Conservation (phyloP, 2,329 filamentous ascomycete species). For the Ceratocystis cacaofunesta region DNA sequence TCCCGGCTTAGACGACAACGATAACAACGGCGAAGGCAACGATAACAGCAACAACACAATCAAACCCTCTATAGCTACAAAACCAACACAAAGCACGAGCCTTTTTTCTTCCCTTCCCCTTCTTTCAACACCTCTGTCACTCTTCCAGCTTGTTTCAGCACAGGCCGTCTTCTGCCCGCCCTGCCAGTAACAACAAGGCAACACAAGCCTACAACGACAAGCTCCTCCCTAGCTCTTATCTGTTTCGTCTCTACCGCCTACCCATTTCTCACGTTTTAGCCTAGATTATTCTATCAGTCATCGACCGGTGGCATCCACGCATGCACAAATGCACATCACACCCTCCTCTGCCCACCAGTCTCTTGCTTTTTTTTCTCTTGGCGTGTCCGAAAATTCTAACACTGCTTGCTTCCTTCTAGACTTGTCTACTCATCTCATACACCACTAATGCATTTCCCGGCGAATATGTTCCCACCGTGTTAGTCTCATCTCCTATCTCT, state of each 20-base stretch:
- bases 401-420: conserved; percentile 38
- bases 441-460: conserved; percentile 99
- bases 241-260: neutral
- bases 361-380: conserved; percentile 12
- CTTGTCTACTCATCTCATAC: conserved; percentile 97
- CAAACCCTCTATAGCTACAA: neutral
- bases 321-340: neutral
- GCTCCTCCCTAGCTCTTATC: neutral
- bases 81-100: conserved; percentile 11
- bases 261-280: neutral
- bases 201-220: no score
- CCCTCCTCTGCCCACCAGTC: neutral
- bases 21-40: neutral
- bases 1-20: neutral
- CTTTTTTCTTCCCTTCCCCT: neutral
- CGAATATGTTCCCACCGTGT: conserved; percentile 99
- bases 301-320: neutral
- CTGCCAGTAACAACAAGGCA: neutral
- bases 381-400: conserved; percentile 21
- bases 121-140: neutral
- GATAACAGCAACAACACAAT: neutral
- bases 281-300: no score
- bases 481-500: conserved; percentile 27
- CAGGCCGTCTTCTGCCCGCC: conserved; percentile 1
- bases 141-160: conserved; percentile 7